Evolutionary conservation across 768 basidiomycete species (phyloP).

Genomic region (Neoboletus brunneissimus): DNA sequence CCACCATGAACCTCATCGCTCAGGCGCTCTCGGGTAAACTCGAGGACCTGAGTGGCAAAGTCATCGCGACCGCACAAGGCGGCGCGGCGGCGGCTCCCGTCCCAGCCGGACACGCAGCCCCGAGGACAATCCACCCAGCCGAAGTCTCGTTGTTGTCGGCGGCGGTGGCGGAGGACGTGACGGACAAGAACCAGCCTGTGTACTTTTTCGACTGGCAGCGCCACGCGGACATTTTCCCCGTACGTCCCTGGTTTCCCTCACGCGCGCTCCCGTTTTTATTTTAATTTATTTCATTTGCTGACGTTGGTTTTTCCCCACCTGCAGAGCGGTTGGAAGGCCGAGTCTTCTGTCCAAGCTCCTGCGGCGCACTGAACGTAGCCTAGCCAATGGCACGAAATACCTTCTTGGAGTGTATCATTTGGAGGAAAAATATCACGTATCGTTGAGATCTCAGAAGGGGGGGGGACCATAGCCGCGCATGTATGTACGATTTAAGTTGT

Average conservation of each 20-base stretch:
- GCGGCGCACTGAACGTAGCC: neutral
- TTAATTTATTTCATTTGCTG: neutral
- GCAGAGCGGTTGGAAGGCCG: conserved; percentile 8
- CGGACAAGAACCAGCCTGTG: conserved; percentile 15
- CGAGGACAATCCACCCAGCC: conserved; percentile 15
- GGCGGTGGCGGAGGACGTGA: conserved; percentile 20
- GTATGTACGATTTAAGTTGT: neutral
- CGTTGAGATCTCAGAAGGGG: neutral
- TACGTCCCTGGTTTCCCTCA: conserved; percentile 2
- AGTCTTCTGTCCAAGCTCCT: neutral
- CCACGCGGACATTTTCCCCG: conserved; percentile 20
- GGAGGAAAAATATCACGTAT: neutral
- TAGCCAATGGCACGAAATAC: neutral
- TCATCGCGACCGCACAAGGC: conserved; percentile 21
- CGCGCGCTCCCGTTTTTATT: neutral
- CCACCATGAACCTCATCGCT: conserved; percentile 12
- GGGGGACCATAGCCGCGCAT: neutral
- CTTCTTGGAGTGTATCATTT: neutral
- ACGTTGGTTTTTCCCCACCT: neutral
- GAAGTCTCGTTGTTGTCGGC: conserved; percentile 22
- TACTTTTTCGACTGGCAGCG: conserved; percentile 24
- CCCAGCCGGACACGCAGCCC: neutral
- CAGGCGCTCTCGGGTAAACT: conserved; percentile 16
- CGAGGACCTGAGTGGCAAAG: conserved; percentile 11
- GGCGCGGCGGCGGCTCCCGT: neutral